Evolutionary conservation across 306 rosid genomes (phyloP).

Genomic region (Vicia sativa): DNA sequence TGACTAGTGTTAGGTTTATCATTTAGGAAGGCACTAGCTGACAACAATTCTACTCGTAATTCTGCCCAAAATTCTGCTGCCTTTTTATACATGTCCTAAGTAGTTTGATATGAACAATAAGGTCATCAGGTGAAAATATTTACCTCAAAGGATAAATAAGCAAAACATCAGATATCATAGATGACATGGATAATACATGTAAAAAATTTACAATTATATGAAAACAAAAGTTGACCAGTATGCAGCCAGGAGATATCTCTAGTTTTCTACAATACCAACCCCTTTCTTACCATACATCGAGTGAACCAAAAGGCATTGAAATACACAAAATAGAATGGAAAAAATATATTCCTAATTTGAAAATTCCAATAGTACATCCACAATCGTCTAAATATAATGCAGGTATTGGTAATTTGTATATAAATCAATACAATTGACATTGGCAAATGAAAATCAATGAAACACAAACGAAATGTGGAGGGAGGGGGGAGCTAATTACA

Average conservation of each 20-base stretch:
- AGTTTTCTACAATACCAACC: constrained; percentile 26
- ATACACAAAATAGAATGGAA: constrained; percentile 7
- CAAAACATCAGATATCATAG: neutral
- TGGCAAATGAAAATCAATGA: constrained; percentile 23
- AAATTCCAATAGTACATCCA: neutral
- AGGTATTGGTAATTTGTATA: constrained; percentile 12
- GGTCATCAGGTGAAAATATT: constrained; percentile 23
- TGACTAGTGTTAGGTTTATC: constrained; percentile 88
- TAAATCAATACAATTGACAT: constrained; percentile 23
- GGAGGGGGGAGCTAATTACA: neutral
- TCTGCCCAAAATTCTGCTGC: constrained; percentile 97
- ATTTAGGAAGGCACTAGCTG: constrained; percentile 69
- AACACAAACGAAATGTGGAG: constrained; percentile 4
- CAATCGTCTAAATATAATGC: neutral
- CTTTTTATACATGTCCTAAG: constrained; percentile 80
- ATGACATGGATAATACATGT: constrained; percentile 10
- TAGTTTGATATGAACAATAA: constrained; percentile 24
- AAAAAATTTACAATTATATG: constrained; percentile 7
- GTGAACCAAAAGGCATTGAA: constrained; percentile 14
- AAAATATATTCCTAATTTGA: constrained; percentile 24
- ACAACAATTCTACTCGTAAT: constrained; percentile 76
- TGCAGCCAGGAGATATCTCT: constrained; percentile 30
- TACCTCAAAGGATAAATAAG: constrained; percentile 10
- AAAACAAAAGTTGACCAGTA: constrained; percentile 25
- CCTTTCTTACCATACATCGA: constrained; percentile 17